These are phyloP conservation scores for Nidula microcarpa DNA, from an alignment of 768 basidiomycete species.

Conservation along the genomic window DNA sequence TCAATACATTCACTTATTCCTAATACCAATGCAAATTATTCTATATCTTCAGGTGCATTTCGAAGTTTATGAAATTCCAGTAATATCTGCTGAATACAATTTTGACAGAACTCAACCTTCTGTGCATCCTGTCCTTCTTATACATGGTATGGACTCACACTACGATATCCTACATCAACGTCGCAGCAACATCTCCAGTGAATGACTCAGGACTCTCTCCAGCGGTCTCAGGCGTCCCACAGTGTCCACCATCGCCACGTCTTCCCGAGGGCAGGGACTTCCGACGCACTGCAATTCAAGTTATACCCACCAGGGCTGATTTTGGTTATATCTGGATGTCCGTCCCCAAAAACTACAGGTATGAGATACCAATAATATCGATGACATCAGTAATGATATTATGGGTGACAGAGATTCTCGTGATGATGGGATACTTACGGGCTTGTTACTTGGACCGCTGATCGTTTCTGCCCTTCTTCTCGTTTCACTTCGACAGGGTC, in stretches of 20 bases:
- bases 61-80: background rate
- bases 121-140: slow-evolving; percentile 50
- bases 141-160: slow-evolving; percentile 65
- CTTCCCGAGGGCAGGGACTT: slow-evolving; percentile 41
- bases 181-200: too few species aligned
- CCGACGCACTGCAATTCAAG: slow-evolving; percentile 28
- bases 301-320: slow-evolving; percentile 38
- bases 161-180: slow-evolving; percentile 19
- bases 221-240: background rate
- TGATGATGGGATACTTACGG: slow-evolving; percentile 86
- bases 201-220: too few species aligned
- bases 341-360: slow-evolving; percentile 86
- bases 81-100: background rate
- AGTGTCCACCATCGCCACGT: slow-evolving; percentile 37
- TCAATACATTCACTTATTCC: slow-evolving; percentile 16
- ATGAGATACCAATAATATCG: background rate
- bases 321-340: slow-evolving; percentile 88
- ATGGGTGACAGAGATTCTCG: slow-evolving; percentile 53
- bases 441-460: slow-evolving; percentile 79
- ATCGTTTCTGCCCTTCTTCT: slow-evolving; percentile 69
- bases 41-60: slow-evolving; percentile 49
- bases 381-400: too few species aligned
- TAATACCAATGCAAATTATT: slow-evolving; percentile 28
- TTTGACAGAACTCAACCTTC: slow-evolving; percentile 51
- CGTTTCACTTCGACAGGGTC: slow-evolving; percentile 37